Base-by-base conservation (phyloP, 2,329 filamentous ascomycete genomes). In the Fonsecaea pugnacius region DNA sequence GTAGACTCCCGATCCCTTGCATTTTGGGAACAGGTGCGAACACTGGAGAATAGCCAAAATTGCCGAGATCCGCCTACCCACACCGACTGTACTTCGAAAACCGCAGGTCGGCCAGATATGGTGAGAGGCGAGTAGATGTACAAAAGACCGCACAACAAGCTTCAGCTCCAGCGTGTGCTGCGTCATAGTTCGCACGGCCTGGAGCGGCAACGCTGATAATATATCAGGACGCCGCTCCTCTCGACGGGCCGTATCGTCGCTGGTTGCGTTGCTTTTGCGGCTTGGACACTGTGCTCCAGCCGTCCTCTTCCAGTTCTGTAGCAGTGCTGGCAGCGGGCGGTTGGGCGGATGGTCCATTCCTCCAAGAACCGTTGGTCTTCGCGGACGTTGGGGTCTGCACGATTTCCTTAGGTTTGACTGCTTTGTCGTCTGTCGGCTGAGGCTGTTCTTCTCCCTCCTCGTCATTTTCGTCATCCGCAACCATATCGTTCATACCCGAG, bases 391-490 rank as follows among this genome's bases (percentile, higher is more conserved):
- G 75, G 54, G 83, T 78, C 56, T 77, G 77, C 48, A 82, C 78
- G 55, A 84, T 76, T 71, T 87, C 83, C 71, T 85, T 83, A 32
- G 85, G 80, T 75, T 85, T 85, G 65, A 81, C 78, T 36, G 78
- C 79, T 75, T 85, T 84, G 75, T 85, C 73, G 57, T 72, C 72
- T 38, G 67, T 65, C 50, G 66, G 65, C 16, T 59, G 57, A 60
- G 46, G 70, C 43, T 78, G 78, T 52, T 82, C 78, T 52, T 78
- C 75, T 18, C 73, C 76, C 62, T 80, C 78, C 36, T 78, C 74
- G 40, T 80, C 78, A 32, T 74, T 72, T 36, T 79, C 78, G 67
- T 85, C 82, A 46, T 84, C 83, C 61, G 80, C 75, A 60, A 78
- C 76, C 71, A 83, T 80, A 43, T 78, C 78, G 38, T 75, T 78